These are phyloP conservation scores for Odontarrhena argentea DNA, from an alignment of 345 rosid genomes.

Conservation along the genomic window DNA sequence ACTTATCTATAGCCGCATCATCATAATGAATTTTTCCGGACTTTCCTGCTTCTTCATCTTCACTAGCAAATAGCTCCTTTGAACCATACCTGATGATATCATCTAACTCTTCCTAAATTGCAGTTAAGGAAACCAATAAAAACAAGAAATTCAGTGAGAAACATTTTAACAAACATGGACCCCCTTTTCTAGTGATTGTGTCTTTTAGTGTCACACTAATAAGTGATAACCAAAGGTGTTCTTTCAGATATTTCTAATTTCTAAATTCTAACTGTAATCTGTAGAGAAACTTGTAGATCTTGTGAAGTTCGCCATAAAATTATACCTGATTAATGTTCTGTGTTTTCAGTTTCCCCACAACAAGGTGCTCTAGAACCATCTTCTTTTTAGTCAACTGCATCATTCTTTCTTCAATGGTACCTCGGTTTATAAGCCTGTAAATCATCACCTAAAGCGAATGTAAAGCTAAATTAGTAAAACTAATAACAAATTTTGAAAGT, in stretches of 20 bases:
- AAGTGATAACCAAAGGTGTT: conserved; percentile 17
- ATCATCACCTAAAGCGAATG: conserved; percentile 79
- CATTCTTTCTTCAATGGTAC: conserved; percentile 98
- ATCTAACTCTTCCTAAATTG: conserved; percentile 87
- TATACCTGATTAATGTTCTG: conserved; percentile 96
- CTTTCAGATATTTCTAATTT: conserved; percentile 14
- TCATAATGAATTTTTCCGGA: conserved; percentile 98
- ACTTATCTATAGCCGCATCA: conserved; percentile 93
- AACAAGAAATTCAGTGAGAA: conserved; percentile 19
- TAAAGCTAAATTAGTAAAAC: conserved; percentile 32
- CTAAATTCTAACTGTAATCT: conserved; percentile 3
- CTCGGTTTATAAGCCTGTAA: conserved; percentile 85
- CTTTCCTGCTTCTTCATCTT: conserved; percentile 93
- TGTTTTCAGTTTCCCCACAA: conserved; percentile 94
- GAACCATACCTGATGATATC: conserved; percentile 98
- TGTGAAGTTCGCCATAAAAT: conserved; percentile 25
- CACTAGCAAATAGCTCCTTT: conserved; percentile 94
- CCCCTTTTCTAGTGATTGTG: neutral
- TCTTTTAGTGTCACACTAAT: conserved; percentile 18
- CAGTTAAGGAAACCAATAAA: conserved; percentile 29
- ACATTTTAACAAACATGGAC: conserved; percentile 8
- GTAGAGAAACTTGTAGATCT: conserved; percentile 13
- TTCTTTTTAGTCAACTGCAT: conserved; percentile 99
- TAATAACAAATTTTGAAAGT: conserved; percentile 4
- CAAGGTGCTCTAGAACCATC: conserved; percentile 99